phyloP scores from a whole-genome alignment of 108 stramenopile genomes.

The Cylindrotheca fusiformis region DNA sequence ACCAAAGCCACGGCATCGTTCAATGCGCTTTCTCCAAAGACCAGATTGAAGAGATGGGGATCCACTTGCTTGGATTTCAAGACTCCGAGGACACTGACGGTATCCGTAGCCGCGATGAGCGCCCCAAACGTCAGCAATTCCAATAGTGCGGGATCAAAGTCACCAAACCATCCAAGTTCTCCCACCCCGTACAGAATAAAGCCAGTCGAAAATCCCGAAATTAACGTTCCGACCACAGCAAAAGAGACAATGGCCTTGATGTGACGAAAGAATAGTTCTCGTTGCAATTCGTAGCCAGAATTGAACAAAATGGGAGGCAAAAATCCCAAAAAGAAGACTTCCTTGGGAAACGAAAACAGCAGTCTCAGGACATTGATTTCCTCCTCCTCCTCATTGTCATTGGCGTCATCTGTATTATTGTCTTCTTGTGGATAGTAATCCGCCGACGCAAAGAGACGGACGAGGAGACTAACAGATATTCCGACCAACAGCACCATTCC shows the following conservation, averaged over 20 bases:
- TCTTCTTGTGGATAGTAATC: slow-evolving; percentile 10
- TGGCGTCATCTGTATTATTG: neutral
- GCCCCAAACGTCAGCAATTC: slow-evolving; percentile 76
- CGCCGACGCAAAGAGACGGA: slow-evolving; percentile 15
- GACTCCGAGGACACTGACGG: slow-evolving; percentile 69
- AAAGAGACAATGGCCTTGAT: slow-evolving; percentile 57
- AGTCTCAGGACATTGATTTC: slow-evolving; percentile 16
- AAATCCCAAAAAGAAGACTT: slow-evolving; percentile 70
- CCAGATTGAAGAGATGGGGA: slow-evolving; percentile 71
- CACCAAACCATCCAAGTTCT: slow-evolving; percentile 23
- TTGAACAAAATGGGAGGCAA: slow-evolving; percentile 89
- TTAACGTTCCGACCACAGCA: slow-evolving; percentile 66
- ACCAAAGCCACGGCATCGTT: slow-evolving; percentile 88
- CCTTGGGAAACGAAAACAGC: slow-evolving; percentile 47
- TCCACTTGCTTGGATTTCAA: slow-evolving; percentile 71
- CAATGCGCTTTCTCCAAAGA: slow-evolving; percentile 84
- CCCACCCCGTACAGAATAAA: slow-evolving; percentile 33
- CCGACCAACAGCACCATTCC: slow-evolving; percentile 62
- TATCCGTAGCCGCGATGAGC: slow-evolving; percentile 82
- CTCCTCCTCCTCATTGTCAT: slow-evolving; percentile 9
- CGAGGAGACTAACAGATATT: slow-evolving; percentile 35
- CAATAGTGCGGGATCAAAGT: slow-evolving; percentile 42
- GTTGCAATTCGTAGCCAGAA: slow-evolving; percentile 64
- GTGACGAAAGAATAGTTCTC: slow-evolving; percentile 62
- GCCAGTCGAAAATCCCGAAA: slow-evolving; percentile 51